A percentile compares a stretch with the other conserved stretches of the same genome.
phyloP scores from a whole-genome alignment of 805 yeast species.

The Pichia californica region DNA sequence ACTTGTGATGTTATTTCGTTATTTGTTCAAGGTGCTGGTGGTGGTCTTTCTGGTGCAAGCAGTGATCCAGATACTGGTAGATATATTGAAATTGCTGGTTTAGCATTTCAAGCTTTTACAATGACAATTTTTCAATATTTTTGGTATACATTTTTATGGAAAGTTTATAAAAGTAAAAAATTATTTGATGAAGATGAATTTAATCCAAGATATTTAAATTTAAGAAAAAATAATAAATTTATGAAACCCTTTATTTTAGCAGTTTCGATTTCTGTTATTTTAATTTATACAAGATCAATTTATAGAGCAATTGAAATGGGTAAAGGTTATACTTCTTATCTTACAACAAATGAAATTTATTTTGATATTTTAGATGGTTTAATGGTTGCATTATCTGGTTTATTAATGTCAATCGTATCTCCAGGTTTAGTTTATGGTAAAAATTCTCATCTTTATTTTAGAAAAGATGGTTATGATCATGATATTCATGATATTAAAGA shows the following conservation, averaged over 20 bases:
- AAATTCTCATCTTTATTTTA: slow-evolving; percentile 2
- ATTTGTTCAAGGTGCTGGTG: slow-evolving; percentile 62
- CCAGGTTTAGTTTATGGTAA: slow-evolving; percentile 48
- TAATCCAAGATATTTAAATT: slow-evolving; percentile 26
- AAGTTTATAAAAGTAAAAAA: slow-evolving; percentile 24
- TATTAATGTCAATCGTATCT: slow-evolving; percentile 45
- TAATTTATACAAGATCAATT: slow-evolving; percentile 56
- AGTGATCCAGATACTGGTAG: slow-evolving; percentile 12
- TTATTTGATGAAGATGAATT: slow-evolving; percentile 26
- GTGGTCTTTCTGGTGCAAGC: slow-evolving; percentile 47
- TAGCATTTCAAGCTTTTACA: slow-evolving; percentile 62
- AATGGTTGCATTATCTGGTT: slow-evolving; percentile 44
- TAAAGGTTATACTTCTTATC: slow-evolving; percentile 61
- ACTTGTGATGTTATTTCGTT: slow-evolving; percentile 55
- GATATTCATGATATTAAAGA: too few species aligned
- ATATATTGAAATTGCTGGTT: slow-evolving; percentile 65
- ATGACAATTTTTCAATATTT: slow-evolving; percentile 53
- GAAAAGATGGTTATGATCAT: too few species aligned
- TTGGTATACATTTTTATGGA: slow-evolving; percentile 38
- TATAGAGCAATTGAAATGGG: slow-evolving; percentile 66
- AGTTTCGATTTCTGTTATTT: slow-evolving; percentile 39
- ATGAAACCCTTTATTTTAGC: slow-evolving; percentile 41
- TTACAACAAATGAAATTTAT: slow-evolving; percentile 52
- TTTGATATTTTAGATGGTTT: slow-evolving; percentile 56
- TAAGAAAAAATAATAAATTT: slow-evolving; percentile 27